Base-by-base conservation (phyloP, 2,329 filamentous ascomycete genomes). In the Aspergillus amoenus region DNA sequence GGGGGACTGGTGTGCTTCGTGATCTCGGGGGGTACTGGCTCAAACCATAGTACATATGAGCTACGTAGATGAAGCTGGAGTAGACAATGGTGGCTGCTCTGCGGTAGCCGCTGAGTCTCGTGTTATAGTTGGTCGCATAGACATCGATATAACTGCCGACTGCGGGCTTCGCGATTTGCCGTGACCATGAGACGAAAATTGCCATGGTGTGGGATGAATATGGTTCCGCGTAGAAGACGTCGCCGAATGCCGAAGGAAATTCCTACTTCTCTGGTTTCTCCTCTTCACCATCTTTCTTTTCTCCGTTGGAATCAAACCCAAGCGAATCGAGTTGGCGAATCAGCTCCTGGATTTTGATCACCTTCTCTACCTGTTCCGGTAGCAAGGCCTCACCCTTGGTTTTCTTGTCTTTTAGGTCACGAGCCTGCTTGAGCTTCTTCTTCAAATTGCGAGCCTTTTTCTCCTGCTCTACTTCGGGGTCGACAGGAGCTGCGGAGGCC, bases 291-390 rank as follows among this genome's bases (percentile, higher is more conserved):
- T 67, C 68, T 66, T 82, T 82, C 66, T 81, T 82, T 60, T 93
- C 89, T 3, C 88, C 91, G 9, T 95, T 89, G 1, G 84, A 77
- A 72, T 95, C 89, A 61, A 97, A 91, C 0, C 93, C 93, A 27
- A 99, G 80, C 2, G 84, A 83, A 67, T 95, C 90, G 55, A 99
- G 78, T 72, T 97, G 93, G 12, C 92, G 85, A 57, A 97, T 87
- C 50, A 99, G 82, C 78, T 99, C 94, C 61, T 91, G 91, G 72
- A 99, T 96, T 76, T 94, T 96, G 73, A 96, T 95, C 55, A 99
- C 91, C 79, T 99, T 99, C 66, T 93, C 92, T 62, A 97, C 88
- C 78, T 99, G 94, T 78, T 99, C 94, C 0, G 93, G 93, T 24
- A 97, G 81, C 59, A 99, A 77, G 4, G 85, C 82, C 70, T 91